Conservation (phyloP, 2,329 filamentous ascomycete species). For the Aspergillus bombycis region DNA sequence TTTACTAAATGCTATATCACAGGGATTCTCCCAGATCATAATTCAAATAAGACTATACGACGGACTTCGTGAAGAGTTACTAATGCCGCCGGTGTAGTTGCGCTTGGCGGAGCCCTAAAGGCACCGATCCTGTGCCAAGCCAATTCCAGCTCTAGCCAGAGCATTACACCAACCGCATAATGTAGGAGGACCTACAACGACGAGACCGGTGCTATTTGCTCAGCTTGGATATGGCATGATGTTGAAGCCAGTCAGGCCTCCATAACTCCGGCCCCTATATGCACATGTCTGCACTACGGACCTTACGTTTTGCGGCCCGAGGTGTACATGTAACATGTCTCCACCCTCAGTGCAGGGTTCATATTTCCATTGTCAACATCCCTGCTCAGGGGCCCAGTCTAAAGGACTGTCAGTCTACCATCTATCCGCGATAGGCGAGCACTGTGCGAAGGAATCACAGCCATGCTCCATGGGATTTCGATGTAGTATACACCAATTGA, state of each 20-base stretch:
- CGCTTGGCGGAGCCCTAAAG: not conserved
- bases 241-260: accelerated
- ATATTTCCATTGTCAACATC: not conserved
- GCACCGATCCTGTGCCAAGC: not conserved
- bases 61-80: too few relatives aligned
- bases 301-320: not conserved
- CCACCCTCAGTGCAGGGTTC: not conserved
- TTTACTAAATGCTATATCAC: not conserved
- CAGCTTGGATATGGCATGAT: not conserved
- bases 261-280: accelerated
- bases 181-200: not conserved
- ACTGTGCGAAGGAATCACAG: not conserved
- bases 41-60: too few relatives aligned
- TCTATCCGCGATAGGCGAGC: not conserved
- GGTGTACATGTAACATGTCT: not conserved
- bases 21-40: too few relatives aligned
- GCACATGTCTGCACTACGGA: not conserved
- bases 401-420: not conserved
- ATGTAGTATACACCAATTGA: not conserved
- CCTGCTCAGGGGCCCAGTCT: not conserved
- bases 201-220: too few relatives aligned
- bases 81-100: not conserved
- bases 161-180: not conserved
- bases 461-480: not conserved
- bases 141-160: not conserved